phyloP scores from a whole-genome alignment of 2,329 filamentous ascomycete species.

The Paraconiothyrium brasiliense region DNA sequence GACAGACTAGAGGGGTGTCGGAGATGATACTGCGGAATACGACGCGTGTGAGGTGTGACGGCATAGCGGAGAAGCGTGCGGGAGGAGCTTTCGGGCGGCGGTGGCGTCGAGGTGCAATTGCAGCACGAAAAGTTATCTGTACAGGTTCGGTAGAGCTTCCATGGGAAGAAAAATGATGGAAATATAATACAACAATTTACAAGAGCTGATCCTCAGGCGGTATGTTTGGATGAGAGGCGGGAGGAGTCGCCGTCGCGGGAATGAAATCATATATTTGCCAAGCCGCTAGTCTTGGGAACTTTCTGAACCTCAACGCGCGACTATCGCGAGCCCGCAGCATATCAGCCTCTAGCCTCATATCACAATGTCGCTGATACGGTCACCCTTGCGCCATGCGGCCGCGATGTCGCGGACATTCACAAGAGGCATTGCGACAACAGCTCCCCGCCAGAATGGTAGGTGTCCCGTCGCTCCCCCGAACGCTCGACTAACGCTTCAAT shows the following conservation, averaged over 20 bases:
- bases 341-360: slow-evolving; percentile 3
- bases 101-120: slow-evolving; percentile 23
- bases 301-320: slow-evolving; percentile 28
- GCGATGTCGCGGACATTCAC: slow-evolving; percentile 22
- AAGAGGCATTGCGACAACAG: slow-evolving; percentile 39
- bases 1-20: slow-evolving; percentile 58
- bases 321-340: not conserved
- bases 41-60: slow-evolving; percentile 67
- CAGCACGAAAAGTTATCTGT: not conserved
- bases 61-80: slow-evolving; percentile 55
- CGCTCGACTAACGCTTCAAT: not conserved
- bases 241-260: not conserved
- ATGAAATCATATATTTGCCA: slow-evolving; percentile 34
- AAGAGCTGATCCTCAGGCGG: not conserved
- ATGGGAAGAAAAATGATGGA: slow-evolving; percentile 7
- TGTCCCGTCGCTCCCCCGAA: slow-evolving; percentile 9
- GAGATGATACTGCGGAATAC: slow-evolving; percentile 67
- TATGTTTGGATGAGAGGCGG: slow-evolving; percentile 3
- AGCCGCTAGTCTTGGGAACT: slow-evolving; percentile 22
- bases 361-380: slow-evolving; percentile 36
- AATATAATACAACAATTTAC: slow-evolving; percentile 5
- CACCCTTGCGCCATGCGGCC: slow-evolving; percentile 25
- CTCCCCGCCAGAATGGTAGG: slow-evolving; percentile 29
- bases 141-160: not conserved
- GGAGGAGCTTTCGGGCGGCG: slow-evolving; percentile 18